Base-by-base conservation (phyloP, 1,139 yeast genomes). In the Lodderomyces theae region DNA sequence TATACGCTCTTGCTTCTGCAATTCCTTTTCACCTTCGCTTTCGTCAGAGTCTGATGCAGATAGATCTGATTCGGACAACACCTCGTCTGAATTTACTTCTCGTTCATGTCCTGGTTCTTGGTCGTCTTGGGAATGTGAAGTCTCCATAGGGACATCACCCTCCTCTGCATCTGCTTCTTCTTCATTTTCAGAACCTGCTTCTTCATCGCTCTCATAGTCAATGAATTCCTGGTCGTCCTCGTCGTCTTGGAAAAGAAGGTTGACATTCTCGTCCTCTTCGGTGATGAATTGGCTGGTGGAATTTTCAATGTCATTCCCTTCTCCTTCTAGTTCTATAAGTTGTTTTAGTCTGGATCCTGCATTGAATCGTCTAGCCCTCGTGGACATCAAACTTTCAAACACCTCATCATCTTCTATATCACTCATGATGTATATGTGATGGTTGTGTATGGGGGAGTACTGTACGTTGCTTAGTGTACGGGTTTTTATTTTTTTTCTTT, bases 331-430 rank as follows among this genome's bases (percentile, higher is more conserved):
- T 46, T 81, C 84, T 18, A 92, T 68, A 51, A 92, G 72, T 46
- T 82, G 82, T 55, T 80, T 79, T 55, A 92, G 69, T 43, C 94
- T 72, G 40, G 88, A 84, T 9, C 99, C 99, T 1, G 98, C 98
- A 63, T 92, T 92, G 38, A 88, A 64, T 40, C 99, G 79, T 49
- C 89, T 74, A 43, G 80, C 66, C 47, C 96, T 75, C 5, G 94
- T 82, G 11, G 86, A 80, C 51, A 85, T 82, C 48, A 82, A 65
- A 52, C 75, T 70, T 15, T 44, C 47, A 32, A 44, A 44, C 9
- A 32, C 29, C 17, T 35, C 37, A 9, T 23, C 37, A 36, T 77
- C 79, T 19, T 63, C 66, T 24, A 54, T 59, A 30, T 51, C 55
- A 35, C 57, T 49, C 61, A 56, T 56, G 23, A 16, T 32, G 18